A percentile compares a stretch with the other conserved stretches of the same genome.
These are phyloP conservation scores for Phycomyces blakesleeanus DNA, from an alignment of 192 early-diverging fungal species.

Conservation along the genomic window DNA sequence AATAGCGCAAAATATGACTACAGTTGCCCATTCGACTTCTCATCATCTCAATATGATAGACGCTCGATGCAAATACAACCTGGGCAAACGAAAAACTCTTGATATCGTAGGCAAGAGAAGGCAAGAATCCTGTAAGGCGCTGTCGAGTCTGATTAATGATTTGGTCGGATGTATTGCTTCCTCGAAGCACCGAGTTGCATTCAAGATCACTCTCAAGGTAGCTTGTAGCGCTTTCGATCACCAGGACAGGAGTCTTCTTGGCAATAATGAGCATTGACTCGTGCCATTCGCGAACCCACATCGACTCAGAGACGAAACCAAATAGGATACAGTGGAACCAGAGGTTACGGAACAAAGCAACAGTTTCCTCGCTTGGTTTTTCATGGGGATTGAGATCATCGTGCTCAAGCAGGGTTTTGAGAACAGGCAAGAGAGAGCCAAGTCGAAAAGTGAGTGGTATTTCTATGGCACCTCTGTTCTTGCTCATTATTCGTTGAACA, in stretches of 20 bases:
- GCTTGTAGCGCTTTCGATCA: constrained; percentile 63
- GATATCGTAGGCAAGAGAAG: constrained; percentile 48
- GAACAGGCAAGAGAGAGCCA: constrained; percentile 57
- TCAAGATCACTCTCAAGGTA: constrained; percentile 86
- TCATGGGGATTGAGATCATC: constrained; percentile 55
- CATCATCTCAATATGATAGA: constrained; percentile 81
- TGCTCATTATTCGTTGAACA: constrained; percentile 45
- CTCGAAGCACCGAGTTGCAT: constrained; percentile 77
- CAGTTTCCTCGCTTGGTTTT: constrained; percentile 56
- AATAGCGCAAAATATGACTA: constrained; percentile 73
- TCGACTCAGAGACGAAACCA: constrained; percentile 68
- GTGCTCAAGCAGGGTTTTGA: constrained; percentile 57
- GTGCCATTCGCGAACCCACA: constrained; percentile 77
- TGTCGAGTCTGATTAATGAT: constrained; percentile 55
- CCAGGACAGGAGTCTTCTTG: constrained; percentile 78
- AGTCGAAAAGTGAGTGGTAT: constrained; percentile 44
- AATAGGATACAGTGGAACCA: constrained; percentile 87
- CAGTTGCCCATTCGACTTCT: constrained; percentile 67
- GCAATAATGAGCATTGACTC: constrained; percentile 69
- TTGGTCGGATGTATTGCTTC: constrained; percentile 39
- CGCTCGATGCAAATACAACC: constrained; percentile 76
- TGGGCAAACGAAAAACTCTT: constrained; percentile 66
- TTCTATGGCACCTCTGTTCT: constrained; percentile 41
- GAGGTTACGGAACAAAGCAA: constrained; percentile 76
- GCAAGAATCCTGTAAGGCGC: constrained; percentile 54